These are phyloP conservation scores for Termitomyces sp. DNA, from an alignment of 768 basidiomycete genomes.

Conservation along the genomic window DNA sequence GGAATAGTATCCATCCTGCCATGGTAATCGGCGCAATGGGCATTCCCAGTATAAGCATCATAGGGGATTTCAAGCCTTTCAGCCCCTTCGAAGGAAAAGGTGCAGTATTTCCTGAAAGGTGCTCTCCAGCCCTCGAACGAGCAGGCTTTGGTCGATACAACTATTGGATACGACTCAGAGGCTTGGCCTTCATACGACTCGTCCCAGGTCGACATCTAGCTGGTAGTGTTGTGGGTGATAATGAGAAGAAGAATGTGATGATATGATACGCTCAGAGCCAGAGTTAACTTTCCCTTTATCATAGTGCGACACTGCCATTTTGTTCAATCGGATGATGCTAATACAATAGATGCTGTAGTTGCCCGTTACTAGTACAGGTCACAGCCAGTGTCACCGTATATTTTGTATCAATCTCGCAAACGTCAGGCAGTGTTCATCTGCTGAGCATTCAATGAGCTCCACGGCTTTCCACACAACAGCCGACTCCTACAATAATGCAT, in stretches of 20 bases:
- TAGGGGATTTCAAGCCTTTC: neutral
- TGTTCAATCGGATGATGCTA: too few relatives aligned
- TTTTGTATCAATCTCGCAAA: too few relatives aligned
- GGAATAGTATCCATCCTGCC: neutral
- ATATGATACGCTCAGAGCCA: too few relatives aligned
- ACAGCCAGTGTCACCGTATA: too few relatives aligned
- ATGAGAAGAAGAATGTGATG: neutral
- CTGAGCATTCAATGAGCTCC: too few relatives aligned
- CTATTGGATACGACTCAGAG: neutral
- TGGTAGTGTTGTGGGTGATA: neutral
- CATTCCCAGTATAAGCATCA: conserved; percentile 1
- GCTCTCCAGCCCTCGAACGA: neutral
- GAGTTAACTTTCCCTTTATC: neutral
- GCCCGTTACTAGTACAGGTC: too few relatives aligned
- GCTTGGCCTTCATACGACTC: neutral
- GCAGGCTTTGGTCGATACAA: neutral
- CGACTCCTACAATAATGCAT: too few relatives aligned
- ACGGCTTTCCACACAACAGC: too few relatives aligned
- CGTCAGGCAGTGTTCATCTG: too few relatives aligned
- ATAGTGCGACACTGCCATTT: neutral
- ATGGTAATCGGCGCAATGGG: conserved; percentile 6
- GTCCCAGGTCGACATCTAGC: neutral
- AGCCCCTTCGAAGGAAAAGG: neutral
- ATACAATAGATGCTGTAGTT: neutral
- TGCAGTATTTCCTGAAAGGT: neutral